Conservation (phyloP, 208 protist genomes). For the Strigomonas culicis region DNA sequence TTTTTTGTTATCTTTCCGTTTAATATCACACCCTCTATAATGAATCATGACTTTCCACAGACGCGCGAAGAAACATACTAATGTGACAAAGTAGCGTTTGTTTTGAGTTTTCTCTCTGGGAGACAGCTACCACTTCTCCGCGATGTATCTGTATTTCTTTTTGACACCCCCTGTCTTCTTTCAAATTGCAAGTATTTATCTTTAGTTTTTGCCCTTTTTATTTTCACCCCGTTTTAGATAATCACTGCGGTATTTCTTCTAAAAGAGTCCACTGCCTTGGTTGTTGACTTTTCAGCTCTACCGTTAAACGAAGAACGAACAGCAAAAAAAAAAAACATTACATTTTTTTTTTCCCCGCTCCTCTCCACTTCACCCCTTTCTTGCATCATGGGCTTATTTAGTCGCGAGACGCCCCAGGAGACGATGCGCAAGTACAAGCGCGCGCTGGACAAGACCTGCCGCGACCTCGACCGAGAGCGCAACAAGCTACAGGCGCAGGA, state of each 20-base stretch:
- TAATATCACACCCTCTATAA: too few species aligned
- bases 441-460: slow-evolving; percentile 89
- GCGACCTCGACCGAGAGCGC: slow-evolving; percentile 96
- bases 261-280: neutral
- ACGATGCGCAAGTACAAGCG: slow-evolving; percentile 96
- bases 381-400: slow-evolving; percentile 59
- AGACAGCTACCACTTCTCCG: neutral
- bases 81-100: too few species aligned
- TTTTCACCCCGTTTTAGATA: neutral
- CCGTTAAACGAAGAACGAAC: too few species aligned
- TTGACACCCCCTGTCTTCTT: neutral
- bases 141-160: neutral
- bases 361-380: neutral
- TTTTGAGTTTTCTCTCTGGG: too few species aligned
- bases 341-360: neutral
- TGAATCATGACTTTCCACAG: too few species aligned
- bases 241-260: neutral
- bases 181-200: neutral
- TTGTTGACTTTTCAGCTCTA: too few species aligned
- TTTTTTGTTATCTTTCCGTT: neutral
- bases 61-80: too few species aligned
- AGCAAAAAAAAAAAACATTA: slow-evolving; percentile 4
- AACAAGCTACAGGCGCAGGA: slow-evolving; percentile 94
- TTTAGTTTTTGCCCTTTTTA: neutral
- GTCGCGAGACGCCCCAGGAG: slow-evolving; percentile 90